Evolutionary conservation across 805 yeast genomes (phyloP).

Genomic region (Sporopachydermia quercuum): DNA sequence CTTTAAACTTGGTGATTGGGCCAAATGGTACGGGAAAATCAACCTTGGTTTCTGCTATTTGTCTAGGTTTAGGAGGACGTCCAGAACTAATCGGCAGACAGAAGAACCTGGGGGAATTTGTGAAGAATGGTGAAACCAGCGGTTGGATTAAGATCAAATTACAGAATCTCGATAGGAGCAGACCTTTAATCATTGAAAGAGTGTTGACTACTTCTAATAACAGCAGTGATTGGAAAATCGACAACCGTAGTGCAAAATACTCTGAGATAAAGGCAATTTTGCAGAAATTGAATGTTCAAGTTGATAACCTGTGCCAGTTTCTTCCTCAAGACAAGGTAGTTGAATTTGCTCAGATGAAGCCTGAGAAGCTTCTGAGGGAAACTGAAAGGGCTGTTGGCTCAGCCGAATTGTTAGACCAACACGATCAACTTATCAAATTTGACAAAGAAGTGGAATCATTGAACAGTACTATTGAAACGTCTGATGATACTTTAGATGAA

Average conservation of each 20-base stretch:
- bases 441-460: constrained; percentile 29
- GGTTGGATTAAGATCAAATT: constrained; percentile 37
- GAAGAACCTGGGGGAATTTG: constrained; percentile 45
- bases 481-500: constrained; percentile 33
- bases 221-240: not conserved
- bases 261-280: constrained; percentile 29
- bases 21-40: constrained; percentile 96
- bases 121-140: constrained; percentile 45
- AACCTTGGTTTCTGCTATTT: constrained; percentile 84
- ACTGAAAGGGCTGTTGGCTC: constrained; percentile 71
- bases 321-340: constrained; percentile 93
- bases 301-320: constrained; percentile 87
- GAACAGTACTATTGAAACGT: constrained; percentile 20
- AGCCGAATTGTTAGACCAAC: constrained; percentile 39
- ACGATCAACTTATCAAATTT: constrained; percentile 37
- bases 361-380: constrained; percentile 58
- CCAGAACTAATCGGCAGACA: constrained; percentile 58
- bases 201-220: not conserved
- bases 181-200: constrained; percentile 20
- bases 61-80: constrained; percentile 76
- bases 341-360: constrained; percentile 70
- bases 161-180: constrained; percentile 21
- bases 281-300: constrained; percentile 51
- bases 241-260: not conserved
- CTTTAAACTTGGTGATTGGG: constrained; percentile 82